Evolutionary conservation across 495 filamentous ascomycete species (phyloP), one percentile per base, ranked within the genome.

Genomic region (Penicillium paradoxum): DNA sequence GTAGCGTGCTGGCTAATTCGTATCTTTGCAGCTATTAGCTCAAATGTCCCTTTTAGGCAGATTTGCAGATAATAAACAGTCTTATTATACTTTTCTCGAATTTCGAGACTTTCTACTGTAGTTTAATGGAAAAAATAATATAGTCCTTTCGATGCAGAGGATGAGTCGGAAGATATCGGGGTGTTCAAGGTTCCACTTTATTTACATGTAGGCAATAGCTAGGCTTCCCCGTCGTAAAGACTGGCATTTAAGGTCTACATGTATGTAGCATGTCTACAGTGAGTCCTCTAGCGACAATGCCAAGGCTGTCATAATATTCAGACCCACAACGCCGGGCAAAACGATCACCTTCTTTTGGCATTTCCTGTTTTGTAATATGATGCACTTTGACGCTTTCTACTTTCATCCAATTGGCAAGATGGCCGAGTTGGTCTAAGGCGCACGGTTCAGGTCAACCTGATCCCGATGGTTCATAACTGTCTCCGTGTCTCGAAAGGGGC

Each of bases 401-500:
- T 36, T 15, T 36, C 29, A 46, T 34, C 9, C 24, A 49, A 39
- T 27, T 49, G 59, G 59, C 55, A 62, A 62, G 59, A 62, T 62
- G 59, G 59, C 59, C 59, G 59, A 64, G 61, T 61, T 62, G 61
- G 61, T 64, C 61, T 53, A 64, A 55, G 61, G 61, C 61, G 61
- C 51, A 54, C 50, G 60, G 60, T 63, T 63, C 53, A 63, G 60
- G 60, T 54, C 42, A 25, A 62, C 59, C 59, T 62, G 51, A 53
- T 55, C 57, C 53, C 45, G 45, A 48, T 48, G 45, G 45, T 48
- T 48, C 45, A 48, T 21, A 37, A 51, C 49, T 51, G 39, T 53
- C 51, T 53, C 54, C 54, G 48, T 57, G 49, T 58, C 55, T 54
- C 55, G 55, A 34, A 58, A 58, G 56, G 33, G 56, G 59, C 62